Evolutionary conservation across 1,284 basidiomycete genomes (phyloP), one percentile per base, ranked within the genome.

Genomic region (Anthracocystis panici-leucophaei): DNA sequence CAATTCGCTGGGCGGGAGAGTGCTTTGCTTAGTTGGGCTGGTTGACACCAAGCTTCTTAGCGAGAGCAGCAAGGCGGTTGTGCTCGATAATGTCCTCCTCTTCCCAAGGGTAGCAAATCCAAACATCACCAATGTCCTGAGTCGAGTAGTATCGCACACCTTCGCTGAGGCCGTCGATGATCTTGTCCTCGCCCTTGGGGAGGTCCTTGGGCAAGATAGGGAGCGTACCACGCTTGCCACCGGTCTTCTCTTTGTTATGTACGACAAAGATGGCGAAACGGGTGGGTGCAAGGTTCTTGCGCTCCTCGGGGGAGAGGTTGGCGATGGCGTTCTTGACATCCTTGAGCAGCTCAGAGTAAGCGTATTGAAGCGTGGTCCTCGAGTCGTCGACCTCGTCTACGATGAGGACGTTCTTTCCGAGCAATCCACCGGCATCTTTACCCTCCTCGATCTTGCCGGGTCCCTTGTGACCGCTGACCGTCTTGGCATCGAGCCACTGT

Each of bases 381-480:
- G 78, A 80, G 63, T 85, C 84, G 56, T 85, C 84, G 10, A 85
- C 84, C 73, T 85, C 84, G 53, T 85, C 84, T 16, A 85, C 84
- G 23, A 85, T 84, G 4, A 85, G 65, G 23, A 85, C 82, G 48
- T 81, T 81, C 68, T 84, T 85, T n/a, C 84, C 84, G 4, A 85
- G 76, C 61, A 85, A 59, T 27, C 83, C 83, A 23, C 82, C 82
- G 11, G 76, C 81, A 33, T 75, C 73, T 56, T 79, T 77, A 23
- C 71, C 72, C 60, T 81, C 80, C 46, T 79, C 78, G 41, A 77
- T 64, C 57, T 74, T 75, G 35, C 71, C 75, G 14, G 66, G 58
- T 8, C 58, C 63, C 57, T 65, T 65, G 59, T 58, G 69, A 16
- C 69, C 73, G 25, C 65, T 65, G 46, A 77, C 75, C 46, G 67